These are phyloP conservation scores for Macroventuria anomochaeta DNA, from an alignment of 2,329 filamentous ascomycete genomes.

Conservation along the genomic window DNA sequence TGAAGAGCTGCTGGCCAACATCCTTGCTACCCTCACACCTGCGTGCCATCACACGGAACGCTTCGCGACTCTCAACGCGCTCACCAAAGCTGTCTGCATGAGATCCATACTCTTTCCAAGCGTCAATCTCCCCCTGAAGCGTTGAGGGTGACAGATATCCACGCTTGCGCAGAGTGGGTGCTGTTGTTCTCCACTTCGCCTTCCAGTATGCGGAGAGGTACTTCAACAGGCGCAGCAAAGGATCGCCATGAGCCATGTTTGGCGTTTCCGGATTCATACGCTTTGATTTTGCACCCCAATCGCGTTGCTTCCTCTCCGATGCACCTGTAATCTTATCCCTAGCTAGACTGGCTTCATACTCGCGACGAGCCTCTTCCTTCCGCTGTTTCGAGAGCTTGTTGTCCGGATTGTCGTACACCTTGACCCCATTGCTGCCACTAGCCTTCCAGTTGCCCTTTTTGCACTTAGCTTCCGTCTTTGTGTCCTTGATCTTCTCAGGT, in stretches of 20 bases:
- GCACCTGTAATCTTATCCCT: conserved; percentile 46
- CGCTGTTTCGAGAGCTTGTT: conserved; percentile 20
- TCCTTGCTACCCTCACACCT: conserved; percentile 82
- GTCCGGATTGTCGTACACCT: conserved; percentile 35
- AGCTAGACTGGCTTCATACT: conserved; percentile 16
- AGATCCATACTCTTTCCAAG: conserved; percentile 68
- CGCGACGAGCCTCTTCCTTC: conserved; percentile 12
- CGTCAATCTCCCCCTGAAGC: conserved; percentile 75
- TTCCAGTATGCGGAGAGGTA: conserved; percentile 86
- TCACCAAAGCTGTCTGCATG: conserved; percentile 77
- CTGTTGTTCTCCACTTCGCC: conserved; percentile 76
- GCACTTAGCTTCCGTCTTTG: conserved; percentile 58
- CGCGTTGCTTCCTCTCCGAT: conserved; percentile 58
- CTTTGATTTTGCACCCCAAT: conserved; percentile 76
- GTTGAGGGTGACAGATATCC: conserved; percentile 84
- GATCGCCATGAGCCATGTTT: conserved; percentile 84
- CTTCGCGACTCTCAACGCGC: conserved; percentile 68
- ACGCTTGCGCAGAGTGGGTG: conserved; percentile 83
- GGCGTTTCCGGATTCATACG: conserved; percentile 72
- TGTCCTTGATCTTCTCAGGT: conserved; percentile 67
- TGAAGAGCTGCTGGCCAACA: conserved; percentile 87
- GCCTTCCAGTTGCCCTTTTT: conserved; percentile 47
- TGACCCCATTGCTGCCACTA: conserved; percentile 51
- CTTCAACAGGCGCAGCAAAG: conserved; percentile 77
- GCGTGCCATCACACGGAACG: conserved; percentile 73